phyloP scores from a whole-genome alignment of 2,329 filamentous ascomycete genomes.

The Stagonosporopsis chrysanthemi region DNA sequence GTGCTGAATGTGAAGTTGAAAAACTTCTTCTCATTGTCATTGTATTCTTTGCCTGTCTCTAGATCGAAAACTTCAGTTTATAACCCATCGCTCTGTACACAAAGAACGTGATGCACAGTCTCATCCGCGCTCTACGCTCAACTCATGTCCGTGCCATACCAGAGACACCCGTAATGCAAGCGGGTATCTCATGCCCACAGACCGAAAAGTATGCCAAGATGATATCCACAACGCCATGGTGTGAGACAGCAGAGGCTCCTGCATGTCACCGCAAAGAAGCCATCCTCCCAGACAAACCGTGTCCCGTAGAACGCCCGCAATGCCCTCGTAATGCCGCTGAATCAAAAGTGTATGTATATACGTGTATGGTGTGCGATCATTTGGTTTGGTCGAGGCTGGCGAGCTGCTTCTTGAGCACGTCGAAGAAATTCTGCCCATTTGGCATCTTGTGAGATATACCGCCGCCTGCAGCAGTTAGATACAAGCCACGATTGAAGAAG shows the following conservation, averaged over 20 bases:
- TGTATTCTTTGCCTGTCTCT: neutral
- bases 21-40: neutral
- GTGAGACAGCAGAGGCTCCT: constrained; percentile 23
- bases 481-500: neutral
- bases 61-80: neutral
- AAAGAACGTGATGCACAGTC: neutral
- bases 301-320: constrained; percentile 45
- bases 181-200: constrained; percentile 36
- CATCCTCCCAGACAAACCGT: constrained; percentile 19
- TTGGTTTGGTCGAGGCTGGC: constrained; percentile 50
- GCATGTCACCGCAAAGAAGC: constrained; percentile 25
- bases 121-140: neutral
- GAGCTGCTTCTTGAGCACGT: constrained; percentile 56
- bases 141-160: constrained; percentile 2
- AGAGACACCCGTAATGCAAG: constrained; percentile 27
- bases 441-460: constrained; percentile 53
- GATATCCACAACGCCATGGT: constrained; percentile 38
- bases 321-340: constrained; percentile 47
- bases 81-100: neutral
- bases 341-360: constrained; percentile 31
- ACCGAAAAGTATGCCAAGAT: constrained; percentile 9
- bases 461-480: constrained; percentile 35
- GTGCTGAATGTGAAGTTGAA: neutral
- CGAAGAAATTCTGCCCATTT: constrained; percentile 55
- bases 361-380: constrained; percentile 30